Evolutionary conservation across 83 land plant genomes (phyloP), one percentile per base, ranked within the genome.

Genomic region (Picea engelmannii): DNA sequence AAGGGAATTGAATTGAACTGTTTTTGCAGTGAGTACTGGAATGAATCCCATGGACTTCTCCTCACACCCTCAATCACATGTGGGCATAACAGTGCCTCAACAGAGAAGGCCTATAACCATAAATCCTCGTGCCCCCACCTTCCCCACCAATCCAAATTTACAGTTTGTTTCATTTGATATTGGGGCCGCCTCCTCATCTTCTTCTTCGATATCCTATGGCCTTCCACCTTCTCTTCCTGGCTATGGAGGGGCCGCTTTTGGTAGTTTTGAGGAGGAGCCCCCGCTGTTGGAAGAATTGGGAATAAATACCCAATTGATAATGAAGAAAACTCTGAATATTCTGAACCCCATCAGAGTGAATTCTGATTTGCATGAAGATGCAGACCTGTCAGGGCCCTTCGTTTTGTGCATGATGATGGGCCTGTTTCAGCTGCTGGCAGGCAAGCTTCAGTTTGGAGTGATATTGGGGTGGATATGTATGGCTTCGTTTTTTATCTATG

Each of bases 241-340:
- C 15, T 18, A 40, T 47, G 77, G 31, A 9, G 40, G 81, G 20
- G 18, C 15, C 47, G 76, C 77, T 40, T 82, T 80, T 62, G 88
- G 84, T 27, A 81, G 87, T 17, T 95, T 97, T 82, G 99, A 97
- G 76, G 97, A 92, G 71, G 99, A 97, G 88, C 93, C 95, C 11
- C 99, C 99, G 3, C 89, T 97, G 24, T 93, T 97, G 78, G 99
- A 97, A 66, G 98, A 97, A 81, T 87, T 95, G 42, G 99, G 99
- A 20, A 95, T 97, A 83, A 94, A 97, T 87, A 93, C 98, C 2
- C 88, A 88, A 62, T 96, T 93, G 81, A 95, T 97, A 79, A 86
- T 89, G 87, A 80, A 81, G 31, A 97, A 96, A 81, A 92, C 96
- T 20, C 38, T 84, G 6, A 87, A 98, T 31, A 92, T 97, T 62